Conservation (phyloP, 2,329 filamentous ascomycete genomes). For the Fusarium redolens region DNA sequence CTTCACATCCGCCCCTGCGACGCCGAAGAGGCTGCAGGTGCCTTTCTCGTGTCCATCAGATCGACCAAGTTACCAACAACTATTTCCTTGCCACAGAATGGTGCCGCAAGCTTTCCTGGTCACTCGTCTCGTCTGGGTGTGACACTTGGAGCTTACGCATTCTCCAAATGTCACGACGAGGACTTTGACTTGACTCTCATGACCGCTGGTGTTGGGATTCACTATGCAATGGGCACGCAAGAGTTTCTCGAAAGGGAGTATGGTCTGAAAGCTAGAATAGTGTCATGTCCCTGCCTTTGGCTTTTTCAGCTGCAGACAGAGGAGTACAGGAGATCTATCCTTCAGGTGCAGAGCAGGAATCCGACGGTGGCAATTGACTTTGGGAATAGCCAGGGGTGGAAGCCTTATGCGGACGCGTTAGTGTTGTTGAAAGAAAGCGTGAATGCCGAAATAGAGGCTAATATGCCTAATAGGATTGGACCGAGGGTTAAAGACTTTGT, state of each 20-base stretch:
- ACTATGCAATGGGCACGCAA: background rate
- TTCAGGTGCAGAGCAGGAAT: background rate
- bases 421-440: background rate
- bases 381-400: background rate
- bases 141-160: background rate
- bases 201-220: background rate
- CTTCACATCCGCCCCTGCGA: background rate
- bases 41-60: background rate
- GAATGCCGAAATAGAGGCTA: background rate
- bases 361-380: background rate
- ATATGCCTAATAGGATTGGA: background rate
- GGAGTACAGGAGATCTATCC: background rate
- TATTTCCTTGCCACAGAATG: background rate
- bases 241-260: background rate
- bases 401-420: background rate
- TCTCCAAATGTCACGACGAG: background rate
- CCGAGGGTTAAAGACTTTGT: background rate
- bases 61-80: background rate
- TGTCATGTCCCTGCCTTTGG: background rate
- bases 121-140: background rate
- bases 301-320: background rate
- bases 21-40: background rate
- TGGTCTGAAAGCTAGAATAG: background rate
- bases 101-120: background rate
- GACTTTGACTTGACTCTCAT: background rate